phyloP scores from a whole-genome alignment of 371 early-diverging fungal species.

The Mucor indicus region DNA sequence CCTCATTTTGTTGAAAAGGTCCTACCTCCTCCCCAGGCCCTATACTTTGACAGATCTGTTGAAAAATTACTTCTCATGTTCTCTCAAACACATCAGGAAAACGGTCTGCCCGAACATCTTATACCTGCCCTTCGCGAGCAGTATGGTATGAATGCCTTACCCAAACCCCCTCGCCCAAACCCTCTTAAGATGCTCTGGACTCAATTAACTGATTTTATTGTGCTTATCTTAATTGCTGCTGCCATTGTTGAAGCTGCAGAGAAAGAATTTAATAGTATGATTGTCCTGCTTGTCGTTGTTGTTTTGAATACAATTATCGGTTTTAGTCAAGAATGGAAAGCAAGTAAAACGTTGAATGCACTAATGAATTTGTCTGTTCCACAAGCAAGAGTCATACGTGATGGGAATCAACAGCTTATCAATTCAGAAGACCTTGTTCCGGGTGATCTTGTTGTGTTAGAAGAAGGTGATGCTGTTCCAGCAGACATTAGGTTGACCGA shows the following conservation, averaged over 20 bases:
- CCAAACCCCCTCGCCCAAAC: constrained; percentile 75
- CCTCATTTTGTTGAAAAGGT: constrained; percentile 22
- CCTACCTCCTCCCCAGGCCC: constrained; percentile 59
- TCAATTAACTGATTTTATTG: constrained; percentile 92
- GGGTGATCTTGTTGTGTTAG: constrained; percentile 86
- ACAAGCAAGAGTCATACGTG: constrained; percentile 79
- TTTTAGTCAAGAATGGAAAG: constrained; percentile 88
- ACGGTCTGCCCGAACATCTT: constrained; percentile 61
- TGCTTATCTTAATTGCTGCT: constrained; percentile 66
- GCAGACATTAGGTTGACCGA: constrained; percentile 89
- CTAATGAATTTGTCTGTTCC: constrained; percentile 83
- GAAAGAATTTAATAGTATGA: constrained; percentile 71
- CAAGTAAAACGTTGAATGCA: constrained; percentile 89
- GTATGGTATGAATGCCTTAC: constrained; percentile 82
- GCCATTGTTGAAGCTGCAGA: constrained; percentile 79
- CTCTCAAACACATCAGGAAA: constrained; percentile 59
- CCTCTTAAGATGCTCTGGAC: constrained; percentile 75
- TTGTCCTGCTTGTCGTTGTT: constrained; percentile 82
- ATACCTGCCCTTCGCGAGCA: constrained; percentile 61
- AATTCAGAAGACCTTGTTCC: constrained; percentile 79
- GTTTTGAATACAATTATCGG: constrained; percentile 85
- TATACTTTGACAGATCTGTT: constrained; percentile 85
- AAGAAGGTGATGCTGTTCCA: constrained; percentile 88
- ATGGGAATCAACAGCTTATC: constrained; percentile 68
- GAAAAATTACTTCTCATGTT: constrained; percentile 83